Base-by-base conservation (phyloP, 2,329 filamentous ascomycete genomes). In the Dactylonectria estremocensis region DNA sequence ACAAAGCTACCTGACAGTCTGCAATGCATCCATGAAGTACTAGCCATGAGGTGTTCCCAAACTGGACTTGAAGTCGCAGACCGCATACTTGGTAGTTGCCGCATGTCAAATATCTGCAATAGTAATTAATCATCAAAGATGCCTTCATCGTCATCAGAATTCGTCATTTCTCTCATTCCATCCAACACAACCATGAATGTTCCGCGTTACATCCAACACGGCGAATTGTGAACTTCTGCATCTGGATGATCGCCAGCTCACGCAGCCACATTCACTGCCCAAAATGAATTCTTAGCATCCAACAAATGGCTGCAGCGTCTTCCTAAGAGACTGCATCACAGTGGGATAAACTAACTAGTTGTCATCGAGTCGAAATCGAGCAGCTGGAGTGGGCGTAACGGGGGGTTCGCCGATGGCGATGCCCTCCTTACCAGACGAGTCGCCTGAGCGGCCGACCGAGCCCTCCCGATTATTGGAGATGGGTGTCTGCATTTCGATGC, bases 351-450 rank as follows among this genome's bases (percentile, higher is more conserved):
- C 24, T 7, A 28, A 7, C 24, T 28, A 28, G 24, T 28, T 28
- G 24, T 28, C 24, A 7, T 28, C 24, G 24, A 28, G 24, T 28
- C 24, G 24, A 28, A 28, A 74, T 20, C 57, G 67, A 18, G 56
- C 65, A 20, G 64, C 50, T 3, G 67, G 71, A 16, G 50, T 53
- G n/a, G 72, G 70, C 3, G 73, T 67, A 9, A 67, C 66, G 2
- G 72, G 66, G 14, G 67, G 74, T 35, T 77, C 69, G 18, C 46
- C 14, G 13, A 72, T 55, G 22, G 50, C 56, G 37, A 67, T 53
- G 1, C 65, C 45, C 2, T 70, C 74, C 67, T 79, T 80, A 11
- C 53, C 31, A 2, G 76, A 73, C 14, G 74, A 77, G 3, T 40
- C 65, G 60, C 49, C 63, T 10, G 50, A 53, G 31, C 50, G 50